Evolutionary conservation across 2,329 filamentous ascomycete species (phyloP), one percentile per base, ranked within the genome.

Genomic region (Epichloe festucae): DNA sequence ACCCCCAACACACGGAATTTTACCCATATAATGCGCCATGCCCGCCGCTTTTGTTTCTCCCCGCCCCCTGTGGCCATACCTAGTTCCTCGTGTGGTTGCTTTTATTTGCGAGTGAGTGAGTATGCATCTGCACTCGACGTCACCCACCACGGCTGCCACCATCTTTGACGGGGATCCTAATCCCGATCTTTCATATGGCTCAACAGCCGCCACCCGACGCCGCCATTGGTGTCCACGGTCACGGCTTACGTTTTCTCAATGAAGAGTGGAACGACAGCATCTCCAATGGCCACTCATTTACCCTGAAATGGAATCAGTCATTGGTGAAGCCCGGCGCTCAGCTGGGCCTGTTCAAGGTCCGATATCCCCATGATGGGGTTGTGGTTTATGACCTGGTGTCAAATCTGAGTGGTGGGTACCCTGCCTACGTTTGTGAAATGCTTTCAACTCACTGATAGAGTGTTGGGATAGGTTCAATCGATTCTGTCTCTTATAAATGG

Each of bases 231-330:
- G 43, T 50, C n/a, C 55, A 53, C n/a, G 59, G 57, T 43, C 57
- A 63, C 41, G 61, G 63, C 42, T 56, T 66, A 23, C 62, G 54
- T 8, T 67, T 67, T 49, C 54, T 62, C 21, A 67, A 67, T 51
- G 58, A 63, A 35, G 57, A 62, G 17, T 67, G 64, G 63, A 67
- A 67, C 56, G 60, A 62, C 15, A 67, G 59, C 52, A 65, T 67
- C 11, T 57, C 60, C 31, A 66, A 65, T 45, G 63, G 59, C n/a
- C 53, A 59, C 34, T 52, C 53, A 2, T 63, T 64, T 50, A 60
- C 55, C 3, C 53, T 67, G 43, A 51, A 52, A 31, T 67, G 65
- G 64, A 65, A 67, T 54, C 56, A 61, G 45, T 61, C 59, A 3
- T 46, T 65, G 12, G 54, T 54, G 17, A 54, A 53, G 17, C 48